Evolutionary conservation across 495 filamentous ascomycete genomes (phyloP), one percentile per base, ranked within the genome.

Genomic region (Aspergillus heteromorphus): DNA sequence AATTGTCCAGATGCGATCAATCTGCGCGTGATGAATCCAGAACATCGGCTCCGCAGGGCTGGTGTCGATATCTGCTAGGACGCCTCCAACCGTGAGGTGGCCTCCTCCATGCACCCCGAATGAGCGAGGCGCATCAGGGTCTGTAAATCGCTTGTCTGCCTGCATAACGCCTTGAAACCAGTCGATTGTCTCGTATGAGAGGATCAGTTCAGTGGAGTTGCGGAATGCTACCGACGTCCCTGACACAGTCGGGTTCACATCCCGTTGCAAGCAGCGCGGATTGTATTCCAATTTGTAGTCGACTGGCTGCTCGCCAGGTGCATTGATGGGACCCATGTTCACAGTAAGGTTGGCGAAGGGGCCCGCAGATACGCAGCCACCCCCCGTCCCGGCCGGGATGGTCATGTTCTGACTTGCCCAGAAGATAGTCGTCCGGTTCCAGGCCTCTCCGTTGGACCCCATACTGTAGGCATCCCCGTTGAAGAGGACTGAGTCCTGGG

Each of bases 1-100:
- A 30, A 70, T 63, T 70, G 67, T 79, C 77, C 77, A 81, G 2
- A 80, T 45, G 0, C 76, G 65, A 57, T 79, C 79, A 0, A 81
- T 57, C 36, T 75, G 62, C 10, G 70, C 68, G 49, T 80, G 77
- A 56, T 80, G 79, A 47, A 80, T 70, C 55, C 71, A 80, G 65
- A 79, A 79, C 11, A 79, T 52, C 1, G 77, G 77, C 58, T 82
- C 79, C 10, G 8, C 49, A 5, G 38, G 48, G 6, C 40, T 38
- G 16, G 20, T 47, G 19, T 23, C 20, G 6, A 49, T 17, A 29
- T 55, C 53, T 6, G 25, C 47, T 34, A 49, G 29, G 17, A 49
- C 21, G 20, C 34, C 23, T 0, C 45, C 45, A 10, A 50, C 40
- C 7, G 34, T 38, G 0, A 21, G 13, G 19, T 55, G 53, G 27